Base-by-base conservation (phyloP, 1,284 basidiomycete genomes). In the Melampsora larici-populina region DNA sequence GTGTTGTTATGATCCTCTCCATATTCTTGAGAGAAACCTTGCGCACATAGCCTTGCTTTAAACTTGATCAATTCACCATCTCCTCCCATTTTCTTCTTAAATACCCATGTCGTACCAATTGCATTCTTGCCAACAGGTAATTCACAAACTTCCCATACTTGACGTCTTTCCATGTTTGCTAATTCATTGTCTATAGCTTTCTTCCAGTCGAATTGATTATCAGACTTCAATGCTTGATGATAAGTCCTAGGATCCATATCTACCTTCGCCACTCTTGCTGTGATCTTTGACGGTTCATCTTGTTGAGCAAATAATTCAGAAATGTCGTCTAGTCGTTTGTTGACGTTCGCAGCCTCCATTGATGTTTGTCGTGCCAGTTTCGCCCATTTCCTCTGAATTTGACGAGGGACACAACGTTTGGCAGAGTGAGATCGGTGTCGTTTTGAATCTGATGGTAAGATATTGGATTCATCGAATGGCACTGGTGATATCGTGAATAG, bases 191-290 rank as follows among this genome's bases (percentile, higher is more conserved):
- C 48, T 2, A 73, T 51, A 1, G 62, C 70, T 31, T 64, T 43
- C n/a, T 40, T 13, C 70, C 60, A 73, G 3, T 73, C n/a, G 6
- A 29, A 21, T 48, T 31, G n/a, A 21, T 73, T 62, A 18, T 18
- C 21, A 7, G 24, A 11, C 8, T 43, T 46, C 11, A 73, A 15
- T 21, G 62, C 51, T 24, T 73, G n/a, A 29, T 11, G 15, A 29
- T 73, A 73, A 21, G 40, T 63, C 48, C 49, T 73, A 4, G 70
- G n/a, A n/a, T n/a, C n/a, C n/a, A n/a, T n/a, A n/a, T n/a, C n/a
- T n/a, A n/a, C n/a, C n/a, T n/a, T n/a, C 58, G 26, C 49, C 60
- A 36, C 36, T 36, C 36, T 36, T 4, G 36, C 36, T 4, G 36
- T 36, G 4, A 36, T n/a, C n/a, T n/a, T n/a, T n/a, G n/a, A n/a